These are phyloP conservation scores for Acanthamoeba castellanii DNA, from an alignment of 208 protist genomes.

Conservation along the genomic window DNA sequence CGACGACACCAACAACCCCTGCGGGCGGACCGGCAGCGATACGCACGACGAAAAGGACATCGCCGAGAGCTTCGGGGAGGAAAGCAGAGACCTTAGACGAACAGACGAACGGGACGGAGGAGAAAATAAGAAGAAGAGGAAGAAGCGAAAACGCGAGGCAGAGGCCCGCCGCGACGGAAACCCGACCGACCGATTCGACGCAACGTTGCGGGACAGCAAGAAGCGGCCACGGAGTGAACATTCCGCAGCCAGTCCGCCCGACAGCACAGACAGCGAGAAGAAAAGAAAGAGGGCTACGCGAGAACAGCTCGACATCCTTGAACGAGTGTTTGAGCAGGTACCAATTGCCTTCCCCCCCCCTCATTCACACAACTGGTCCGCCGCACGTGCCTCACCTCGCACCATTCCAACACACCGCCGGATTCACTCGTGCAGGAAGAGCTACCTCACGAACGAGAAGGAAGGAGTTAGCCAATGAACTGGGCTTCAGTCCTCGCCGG, in stretches of 20 bases:
- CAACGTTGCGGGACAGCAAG: no score
- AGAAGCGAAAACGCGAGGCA: background rate
- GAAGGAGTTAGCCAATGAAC: slow-evolving; percentile 25
- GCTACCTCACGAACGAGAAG: slow-evolving; percentile 20
- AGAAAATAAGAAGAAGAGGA: background rate
- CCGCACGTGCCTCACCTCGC: no score
- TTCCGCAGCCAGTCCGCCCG: background rate
- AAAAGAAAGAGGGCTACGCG: slow-evolving; percentile 7
- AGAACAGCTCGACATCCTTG: background rate
- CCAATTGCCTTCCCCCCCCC: background rate
- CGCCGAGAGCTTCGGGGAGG: background rate
- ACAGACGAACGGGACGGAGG: background rate
- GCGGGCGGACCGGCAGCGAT: background rate
- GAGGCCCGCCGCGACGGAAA: background rate
- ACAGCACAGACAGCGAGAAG: background rate
- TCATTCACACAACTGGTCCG: background rate
- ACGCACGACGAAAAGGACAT: background rate
- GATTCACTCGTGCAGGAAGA: background rate
- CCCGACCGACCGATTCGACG: background rate
- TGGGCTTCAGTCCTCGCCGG: slow-evolving; percentile 11
- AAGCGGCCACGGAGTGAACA: background rate
- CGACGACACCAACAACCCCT: background rate
- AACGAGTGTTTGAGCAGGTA: slow-evolving; percentile 38
- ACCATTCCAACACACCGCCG: no score
- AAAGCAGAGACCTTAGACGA: background rate